phyloP scores from a whole-genome alignment of 1,284 basidiomycete species.

The Lignosus rhinocerotis region DNA sequence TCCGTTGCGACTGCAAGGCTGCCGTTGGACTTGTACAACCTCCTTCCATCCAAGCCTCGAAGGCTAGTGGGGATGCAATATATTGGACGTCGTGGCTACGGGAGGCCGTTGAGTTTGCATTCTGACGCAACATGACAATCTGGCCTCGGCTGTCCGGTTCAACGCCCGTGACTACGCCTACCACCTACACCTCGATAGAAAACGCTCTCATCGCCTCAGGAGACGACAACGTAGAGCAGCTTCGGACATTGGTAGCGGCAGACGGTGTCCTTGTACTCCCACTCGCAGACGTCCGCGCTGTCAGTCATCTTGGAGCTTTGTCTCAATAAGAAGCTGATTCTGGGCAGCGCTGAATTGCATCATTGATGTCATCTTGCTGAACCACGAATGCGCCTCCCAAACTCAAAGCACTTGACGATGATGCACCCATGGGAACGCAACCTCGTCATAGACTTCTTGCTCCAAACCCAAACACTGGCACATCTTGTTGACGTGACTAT shows the following conservation, averaged over 20 bases:
- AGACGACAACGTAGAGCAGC: background rate
- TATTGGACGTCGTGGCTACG: conserved; percentile 9
- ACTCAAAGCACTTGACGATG: too few species aligned
- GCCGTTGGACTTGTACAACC: background rate
- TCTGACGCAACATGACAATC: background rate
- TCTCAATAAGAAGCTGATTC: too few species aligned
- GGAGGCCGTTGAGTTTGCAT: background rate
- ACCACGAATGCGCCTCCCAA: too few species aligned
- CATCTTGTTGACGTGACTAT: conserved; percentile 7
- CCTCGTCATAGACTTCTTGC: conserved; percentile 8
- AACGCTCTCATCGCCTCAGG: background rate
- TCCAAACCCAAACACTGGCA: background rate
- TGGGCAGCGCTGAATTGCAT: too few species aligned
- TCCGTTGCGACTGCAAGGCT: background rate
- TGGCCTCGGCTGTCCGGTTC: conserved; percentile 1
- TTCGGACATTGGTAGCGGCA: background rate
- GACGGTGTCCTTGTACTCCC: conserved; percentile 3
- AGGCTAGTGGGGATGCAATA: conserved; percentile 4
- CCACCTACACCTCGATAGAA: background rate
- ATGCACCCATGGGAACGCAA: background rate
- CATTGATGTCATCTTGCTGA: too few species aligned
- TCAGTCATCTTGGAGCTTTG: too few species aligned
- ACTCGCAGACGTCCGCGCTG: background rate
- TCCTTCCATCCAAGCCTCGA: background rate
- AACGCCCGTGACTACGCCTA: too few species aligned